Conservation (phyloP, 495 filamentous ascomycete genomes). For the Hyaloscypha hepaticicola region DNA sequence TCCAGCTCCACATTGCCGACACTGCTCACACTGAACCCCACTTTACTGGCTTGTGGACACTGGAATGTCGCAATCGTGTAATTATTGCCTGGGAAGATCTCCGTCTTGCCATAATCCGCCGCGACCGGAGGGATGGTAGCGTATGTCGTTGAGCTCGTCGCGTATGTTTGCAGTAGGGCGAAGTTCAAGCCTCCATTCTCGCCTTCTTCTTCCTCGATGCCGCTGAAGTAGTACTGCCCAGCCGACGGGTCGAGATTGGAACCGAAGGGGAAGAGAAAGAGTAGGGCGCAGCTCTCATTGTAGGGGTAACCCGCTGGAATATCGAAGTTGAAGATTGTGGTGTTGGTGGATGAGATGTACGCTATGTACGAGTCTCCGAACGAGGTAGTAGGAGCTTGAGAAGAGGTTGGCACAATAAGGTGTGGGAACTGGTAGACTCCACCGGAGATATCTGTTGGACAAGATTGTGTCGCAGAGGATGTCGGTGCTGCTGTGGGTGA, state of each 20-base stretch:
- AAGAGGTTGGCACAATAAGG: slow-evolving; percentile 65
- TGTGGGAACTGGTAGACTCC: slow-evolving; percentile 61
- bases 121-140: slow-evolving; percentile 47
- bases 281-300: slow-evolving; percentile 60
- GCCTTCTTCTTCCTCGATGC: slow-evolving; percentile 35
- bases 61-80: slow-evolving; percentile 55
- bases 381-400: slow-evolving; percentile 48
- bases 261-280: slow-evolving; percentile 63
- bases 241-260: slow-evolving; percentile 30
- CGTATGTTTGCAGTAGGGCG: slow-evolving; percentile 39
- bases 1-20: slow-evolving; percentile 53
- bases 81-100: slow-evolving; percentile 54
- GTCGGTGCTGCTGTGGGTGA: neutral
- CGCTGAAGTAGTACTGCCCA: slow-evolving; percentile 49
- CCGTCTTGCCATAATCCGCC: slow-evolving; percentile 45
- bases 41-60: slow-evolving; percentile 54
- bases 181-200: slow-evolving; percentile 52
- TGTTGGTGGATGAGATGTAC: slow-evolving; percentile 52
- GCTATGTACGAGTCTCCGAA: slow-evolving; percentile 55
- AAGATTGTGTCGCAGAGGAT: slow-evolving; percentile 4
- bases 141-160: slow-evolving; percentile 50
- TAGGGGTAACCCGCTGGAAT: slow-evolving; percentile 43
- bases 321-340: slow-evolving; percentile 69
- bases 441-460: slow-evolving; percentile 25
- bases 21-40: slow-evolving; percentile 47